Evolutionary conservation across 352 stramenopile genomes (phyloP).

Genomic region (Phytophthora crassamura): DNA sequence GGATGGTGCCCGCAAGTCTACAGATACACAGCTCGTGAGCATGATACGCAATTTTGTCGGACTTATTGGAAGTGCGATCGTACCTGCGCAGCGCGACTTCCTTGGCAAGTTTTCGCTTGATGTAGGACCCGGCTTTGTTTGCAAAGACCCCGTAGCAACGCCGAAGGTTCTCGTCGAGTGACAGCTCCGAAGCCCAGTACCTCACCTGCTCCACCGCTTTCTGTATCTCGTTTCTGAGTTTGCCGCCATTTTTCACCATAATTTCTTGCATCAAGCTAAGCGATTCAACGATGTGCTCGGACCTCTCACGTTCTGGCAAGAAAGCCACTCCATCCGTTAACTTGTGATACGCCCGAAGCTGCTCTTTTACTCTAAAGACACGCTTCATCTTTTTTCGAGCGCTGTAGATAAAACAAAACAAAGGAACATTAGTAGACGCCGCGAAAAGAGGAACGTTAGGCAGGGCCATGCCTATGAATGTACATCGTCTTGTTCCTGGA

Average conservation of each 20-base stretch:
- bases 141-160: conserved; percentile 14
- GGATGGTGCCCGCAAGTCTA: neutral
- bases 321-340: neutral
- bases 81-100: no score
- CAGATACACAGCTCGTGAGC: no score
- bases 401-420: neutral
- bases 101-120: no score
- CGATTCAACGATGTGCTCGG: conserved; percentile 17
- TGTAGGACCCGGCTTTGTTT: conserved; percentile 12
- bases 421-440: conserved; percentile 26
- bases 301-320: neutral
- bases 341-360: conserved; percentile 10
- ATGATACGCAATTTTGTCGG: no score
- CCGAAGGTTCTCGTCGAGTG: conserved; percentile 3
- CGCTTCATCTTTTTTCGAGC: neutral
- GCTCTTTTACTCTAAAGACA: conserved; percentile 2
- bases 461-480: conserved; percentile 28
- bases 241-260: conserved; percentile 18
- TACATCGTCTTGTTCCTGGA: conserved; percentile 31
- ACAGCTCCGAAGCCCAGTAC: conserved; percentile 18
- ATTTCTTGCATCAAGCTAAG: conserved; percentile 24
- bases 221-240: neutral
- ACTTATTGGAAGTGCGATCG: no score
- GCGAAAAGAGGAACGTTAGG: neutral
- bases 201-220: neutral